Evolutionary conservation across 73 alveolate genomes (phyloP), one percentile per base, ranked within the genome.

Genomic region (Paramecium bursaria): DNA sequence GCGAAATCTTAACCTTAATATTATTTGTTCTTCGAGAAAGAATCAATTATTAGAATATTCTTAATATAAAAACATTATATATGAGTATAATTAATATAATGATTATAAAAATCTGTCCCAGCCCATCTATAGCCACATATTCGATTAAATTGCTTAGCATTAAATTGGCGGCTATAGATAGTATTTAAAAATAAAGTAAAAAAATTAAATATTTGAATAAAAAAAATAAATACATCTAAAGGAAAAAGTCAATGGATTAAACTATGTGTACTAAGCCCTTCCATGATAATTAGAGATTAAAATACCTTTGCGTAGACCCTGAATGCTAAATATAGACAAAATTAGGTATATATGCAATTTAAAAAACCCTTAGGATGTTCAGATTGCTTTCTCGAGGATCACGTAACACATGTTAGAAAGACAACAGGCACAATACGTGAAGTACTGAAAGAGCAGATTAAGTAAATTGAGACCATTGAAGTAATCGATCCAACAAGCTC

Each of bases 301-400:
- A 57, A 57, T 57, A 57, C 33, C 31, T 57, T 57, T 57, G 76
- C 15, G 76, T 57, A 30, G 76, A 57, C 33, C 51, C 76, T 30
- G 26, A 30, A 30, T 57, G 76, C 19, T 9, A 30, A 19, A 57
- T 57, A 23, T 50, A 48, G 7, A 57, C 27, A 15, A 57, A 57
- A 57, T 30, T 57, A 27, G 76, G 76, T 57, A 57, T 57, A 3
- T 13, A n/a, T n/a, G n/a, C n/a, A n/a, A n/a, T 11, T n/a, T 57
- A 13, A n/a, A 10, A 3, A 2, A 14, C 27, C 6, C 33, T 9
- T 57, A 57, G 76, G 76, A n/a, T 57, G 76, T 57, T 48, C 76
- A 30, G 76, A 57, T 57, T 57, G 76, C 33, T 57, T 57, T 29
- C 76, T 57, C 33, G 76, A 57, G 27, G 76, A 57, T 57, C 76